phyloP scores from a whole-genome alignment of 805 yeast genomes.

The Cephaloascus fragrans region DNA sequence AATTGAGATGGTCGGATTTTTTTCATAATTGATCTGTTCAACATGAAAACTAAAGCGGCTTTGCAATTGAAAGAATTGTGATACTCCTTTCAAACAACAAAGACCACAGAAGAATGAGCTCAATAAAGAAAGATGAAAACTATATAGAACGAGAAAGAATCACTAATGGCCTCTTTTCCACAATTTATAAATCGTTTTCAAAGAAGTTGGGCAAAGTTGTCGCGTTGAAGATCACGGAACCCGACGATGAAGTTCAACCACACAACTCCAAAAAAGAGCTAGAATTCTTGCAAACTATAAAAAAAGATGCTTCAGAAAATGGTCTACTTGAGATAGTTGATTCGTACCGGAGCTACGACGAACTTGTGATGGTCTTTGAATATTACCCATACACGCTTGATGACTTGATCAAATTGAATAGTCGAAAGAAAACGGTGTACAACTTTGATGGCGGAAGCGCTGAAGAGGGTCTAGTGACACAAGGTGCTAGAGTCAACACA shows the following conservation, averaged over 20 bases:
- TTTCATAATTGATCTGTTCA: no score
- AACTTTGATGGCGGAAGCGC: constrained; percentile 7
- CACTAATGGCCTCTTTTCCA: background rate
- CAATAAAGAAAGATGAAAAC: background rate
- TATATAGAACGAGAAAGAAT: background rate
- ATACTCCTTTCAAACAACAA: no score
- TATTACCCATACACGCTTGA: constrained; percentile 23
- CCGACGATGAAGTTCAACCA: constrained; percentile 44
- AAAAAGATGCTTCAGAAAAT: constrained; percentile 2
- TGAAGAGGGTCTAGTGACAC: constrained; percentile 8
- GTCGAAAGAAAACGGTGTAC: background rate
- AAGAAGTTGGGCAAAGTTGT: constrained; percentile 7
- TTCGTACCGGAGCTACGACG: constrained; percentile 15
- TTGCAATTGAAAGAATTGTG: no score
- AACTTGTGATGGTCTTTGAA: constrained; percentile 33
- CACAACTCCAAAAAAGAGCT: constrained; percentile 41
- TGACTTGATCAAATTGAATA: constrained; percentile 14
- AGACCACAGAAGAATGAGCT: no score
- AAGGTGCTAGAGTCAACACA: constrained; percentile 5
- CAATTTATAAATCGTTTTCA: background rate
- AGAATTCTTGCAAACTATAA: constrained; percentile 17
- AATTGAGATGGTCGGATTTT: no score
- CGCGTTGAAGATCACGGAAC: constrained; percentile 39
- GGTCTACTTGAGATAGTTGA: constrained; percentile 12
- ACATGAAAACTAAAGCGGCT: no score